Percentiles rank a stretch among this genome's conserved stretches.
phyloP scores from a whole-genome alignment of 352 stramenopile species.

The Globisporangium splendens region DNA sequence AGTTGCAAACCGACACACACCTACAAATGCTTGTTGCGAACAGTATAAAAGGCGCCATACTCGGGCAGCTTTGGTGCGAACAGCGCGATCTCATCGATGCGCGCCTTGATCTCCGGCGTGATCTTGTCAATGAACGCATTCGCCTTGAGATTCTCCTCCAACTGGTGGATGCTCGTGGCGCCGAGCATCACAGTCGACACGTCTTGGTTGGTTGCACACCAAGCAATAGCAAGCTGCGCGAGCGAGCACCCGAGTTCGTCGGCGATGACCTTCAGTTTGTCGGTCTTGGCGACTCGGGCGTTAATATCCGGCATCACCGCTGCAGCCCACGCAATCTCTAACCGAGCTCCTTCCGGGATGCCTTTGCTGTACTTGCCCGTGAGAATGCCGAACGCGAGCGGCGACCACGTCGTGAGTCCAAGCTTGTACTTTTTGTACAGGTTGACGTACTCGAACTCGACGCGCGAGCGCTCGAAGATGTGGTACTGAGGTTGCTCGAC shows the following conservation, averaged over 20 bases:
- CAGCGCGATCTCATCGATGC: conserved; percentile 45
- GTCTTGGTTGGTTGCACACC: conserved; percentile 31
- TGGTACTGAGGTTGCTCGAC: conserved; percentile 61
- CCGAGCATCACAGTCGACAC: conserved; percentile 35
- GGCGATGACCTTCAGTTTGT: conserved; percentile 18
- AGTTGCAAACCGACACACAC: no score
- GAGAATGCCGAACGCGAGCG: conserved; percentile 43
- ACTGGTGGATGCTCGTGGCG: conserved; percentile 34
- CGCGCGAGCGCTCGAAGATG: conserved; percentile 42
- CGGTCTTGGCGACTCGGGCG: conserved; percentile 13
- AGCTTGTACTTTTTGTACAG: conserved; percentile 54
- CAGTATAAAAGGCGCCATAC: neutral
- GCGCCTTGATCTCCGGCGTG: conserved; percentile 38
- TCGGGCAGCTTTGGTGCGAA: conserved; percentile 10
- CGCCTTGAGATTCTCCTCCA: conserved; percentile 54
- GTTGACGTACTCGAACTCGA: conserved; percentile 49
- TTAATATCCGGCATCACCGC: conserved; percentile 17
- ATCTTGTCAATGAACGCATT: conserved; percentile 35
- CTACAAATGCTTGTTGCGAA: conserved; percentile 6
- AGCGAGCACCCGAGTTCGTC: conserved; percentile 8
- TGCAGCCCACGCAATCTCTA: conserved; percentile 2
- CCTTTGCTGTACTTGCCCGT: conserved; percentile 57
- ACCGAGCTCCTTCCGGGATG: conserved; percentile 25
- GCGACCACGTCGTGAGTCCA: conserved; percentile 47
- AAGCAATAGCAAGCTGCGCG: conserved; percentile 38